Evolutionary conservation across 2,329 filamentous ascomycete species (phyloP), one percentile per base, ranked within the genome.

Genomic region (Stachybotrys chartarum): DNA sequence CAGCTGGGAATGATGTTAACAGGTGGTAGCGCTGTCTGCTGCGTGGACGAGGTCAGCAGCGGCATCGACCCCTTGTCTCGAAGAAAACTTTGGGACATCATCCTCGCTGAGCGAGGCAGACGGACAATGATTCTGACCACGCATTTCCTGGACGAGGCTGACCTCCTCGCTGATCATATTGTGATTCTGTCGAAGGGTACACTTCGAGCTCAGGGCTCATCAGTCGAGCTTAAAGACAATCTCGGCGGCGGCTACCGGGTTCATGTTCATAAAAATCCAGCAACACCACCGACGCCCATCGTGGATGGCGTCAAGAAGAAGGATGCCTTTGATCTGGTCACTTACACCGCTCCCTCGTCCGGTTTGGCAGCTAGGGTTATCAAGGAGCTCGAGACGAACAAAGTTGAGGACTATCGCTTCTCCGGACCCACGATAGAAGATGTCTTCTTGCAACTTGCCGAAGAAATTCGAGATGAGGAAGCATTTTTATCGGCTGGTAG

Each of bases 1-100:
- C 92, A 97, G 69, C 78, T 97, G 3, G 91, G 91, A 6, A 93
- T 96, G 84, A 96, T 96, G 91, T 85, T 97, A 62, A 95, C 90
- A 4, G 92, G 93, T 58, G 91, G 91, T 11, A 93, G 88, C 58
- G 84, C 84, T 30, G 86, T 97, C 0, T 96, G 92, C 72, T 94
- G 91, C 64, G 85, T 97, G 6, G 92, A 97, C 62, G 93, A 97
- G 70, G 91, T 96, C 14, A 92, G 88, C 45, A 91, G 87, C 57
- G 93, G 92, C 14, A 79, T 97, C 18, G 92, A 97, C 66, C 91
- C 93, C 0, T 75, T 97, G 1, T 92, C 88, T 18, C 80, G 93
- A 54, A 78, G 91, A 31, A 96, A 96, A 72, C 90, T 97, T 30
- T 97, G 92, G 92, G 91, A 96, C 62, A 97, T 97, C 57, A 76